These are phyloP conservation scores for Dothideomycetes sp. DNA, from an alignment of 2,329 filamentous ascomycete species.

Conservation along the genomic window DNA sequence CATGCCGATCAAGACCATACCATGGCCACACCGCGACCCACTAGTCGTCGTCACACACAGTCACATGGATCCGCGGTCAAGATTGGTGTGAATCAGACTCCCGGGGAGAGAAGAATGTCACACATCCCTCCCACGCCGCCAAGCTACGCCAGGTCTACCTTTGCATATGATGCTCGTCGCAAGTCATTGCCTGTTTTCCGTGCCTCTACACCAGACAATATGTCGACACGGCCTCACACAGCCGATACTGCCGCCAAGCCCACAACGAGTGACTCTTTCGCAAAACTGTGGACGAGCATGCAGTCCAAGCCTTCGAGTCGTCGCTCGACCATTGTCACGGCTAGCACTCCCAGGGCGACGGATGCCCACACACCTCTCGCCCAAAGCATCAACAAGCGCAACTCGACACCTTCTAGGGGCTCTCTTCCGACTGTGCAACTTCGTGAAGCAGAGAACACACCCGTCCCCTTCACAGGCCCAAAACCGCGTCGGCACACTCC, in stretches of 20 bases:
- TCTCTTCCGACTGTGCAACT: neutral
- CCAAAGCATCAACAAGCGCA: neutral
- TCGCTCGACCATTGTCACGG: neutral
- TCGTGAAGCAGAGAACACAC: too few species aligned
- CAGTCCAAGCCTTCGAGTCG: constrained; percentile 13
- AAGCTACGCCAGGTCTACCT: constrained; percentile 25
- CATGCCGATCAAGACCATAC: neutral
- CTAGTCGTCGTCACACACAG: neutral
- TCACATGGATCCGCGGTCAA: too few species aligned
- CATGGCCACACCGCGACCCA: constrained; percentile 3
- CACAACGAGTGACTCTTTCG: constrained; percentile 18
- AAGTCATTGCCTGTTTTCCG: constrained; percentile 24
- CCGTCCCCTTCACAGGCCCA: constrained; percentile 4
- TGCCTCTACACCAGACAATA: constrained; percentile 16
- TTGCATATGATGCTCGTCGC: constrained; percentile 24
- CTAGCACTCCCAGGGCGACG: neutral
- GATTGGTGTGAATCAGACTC: too few species aligned
- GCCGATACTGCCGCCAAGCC: constrained; percentile 24
- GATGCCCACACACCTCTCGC: neutral
- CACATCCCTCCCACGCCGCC: constrained; percentile 15
- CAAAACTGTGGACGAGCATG: constrained; percentile 16
- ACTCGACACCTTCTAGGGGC: neutral
- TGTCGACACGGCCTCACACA: constrained; percentile 20
- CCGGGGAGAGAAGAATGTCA: neutral
- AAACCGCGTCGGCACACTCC: constrained; percentile 13